Conservation (phyloP, 2,329 filamentous ascomycete species). For the Aspergillus piperis region DNA sequence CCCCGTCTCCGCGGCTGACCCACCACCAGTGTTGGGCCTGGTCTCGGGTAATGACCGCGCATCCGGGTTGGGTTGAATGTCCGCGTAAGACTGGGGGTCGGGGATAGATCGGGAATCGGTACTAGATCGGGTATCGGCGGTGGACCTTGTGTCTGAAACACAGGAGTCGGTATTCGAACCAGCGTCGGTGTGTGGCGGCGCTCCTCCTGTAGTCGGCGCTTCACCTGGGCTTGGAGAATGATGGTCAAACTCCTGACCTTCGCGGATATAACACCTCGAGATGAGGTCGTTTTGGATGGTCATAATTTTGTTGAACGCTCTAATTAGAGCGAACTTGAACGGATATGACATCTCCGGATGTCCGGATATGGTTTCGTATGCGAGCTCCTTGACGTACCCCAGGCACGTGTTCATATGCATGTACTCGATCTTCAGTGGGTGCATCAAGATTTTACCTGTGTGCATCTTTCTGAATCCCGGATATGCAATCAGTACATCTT, state of each 20-base stretch:
- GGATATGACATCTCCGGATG: conserved; percentile 12
- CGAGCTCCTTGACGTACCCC: conserved; percentile 11
- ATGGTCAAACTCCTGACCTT: conserved; percentile 8
- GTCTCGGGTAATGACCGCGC: not conserved
- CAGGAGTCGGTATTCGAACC: not conserved
- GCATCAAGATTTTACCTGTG: conserved; percentile 14
- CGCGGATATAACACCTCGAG: conserved; percentile 13
- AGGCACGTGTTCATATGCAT: conserved; percentile 18
- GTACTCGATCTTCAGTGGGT: conserved; percentile 16
- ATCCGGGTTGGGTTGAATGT: conserved; percentile 4
- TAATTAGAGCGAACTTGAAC: conserved; percentile 15
- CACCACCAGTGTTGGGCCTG: not conserved
- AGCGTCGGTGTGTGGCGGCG: not conserved
- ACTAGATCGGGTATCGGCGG: not conserved
- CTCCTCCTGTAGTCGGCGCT: not conserved
- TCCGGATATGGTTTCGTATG: conserved; percentile 12
- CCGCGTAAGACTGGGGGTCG: not conserved
- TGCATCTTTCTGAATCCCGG: conserved; percentile 12
- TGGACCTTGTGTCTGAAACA: not conserved
- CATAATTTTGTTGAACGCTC: conserved; percentile 13
- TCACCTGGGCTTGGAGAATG: not conserved
- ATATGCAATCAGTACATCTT: not conserved
- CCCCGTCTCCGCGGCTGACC: not conserved
- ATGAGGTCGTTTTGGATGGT: conserved; percentile 18
- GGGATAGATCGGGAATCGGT: not conserved